Base-by-base conservation (phyloP, 2,329 filamentous ascomycete species). In the Verticillium albo-atrum region DNA sequence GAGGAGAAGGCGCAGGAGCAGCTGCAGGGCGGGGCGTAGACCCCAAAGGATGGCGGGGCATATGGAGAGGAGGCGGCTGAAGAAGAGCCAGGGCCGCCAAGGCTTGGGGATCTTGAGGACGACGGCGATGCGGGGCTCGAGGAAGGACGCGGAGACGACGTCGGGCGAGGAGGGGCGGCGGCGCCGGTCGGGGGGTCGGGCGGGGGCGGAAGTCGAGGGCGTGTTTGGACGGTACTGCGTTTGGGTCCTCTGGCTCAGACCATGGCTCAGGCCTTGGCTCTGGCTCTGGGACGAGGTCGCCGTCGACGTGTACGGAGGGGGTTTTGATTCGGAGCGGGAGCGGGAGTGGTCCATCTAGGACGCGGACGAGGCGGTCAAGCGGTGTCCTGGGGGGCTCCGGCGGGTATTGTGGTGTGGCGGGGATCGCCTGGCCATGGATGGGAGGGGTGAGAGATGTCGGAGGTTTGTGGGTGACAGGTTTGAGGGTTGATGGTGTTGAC, bases 51-150 rank as follows among this genome's bases (percentile, higher is more conserved):
- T 78, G 56, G 88, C 87, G 17, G 91, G 90, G 25, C 82, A 80
- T 57, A 90, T 86, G 61, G 89, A 91, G 62, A 89, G 75, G 26
- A 89, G 84, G n/a, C 91, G 86, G 66, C 89, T 87, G 63, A 88
- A 78, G 63, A 92, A 85, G 58, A 94, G 81, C 60, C 88, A 87
- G 50, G 89, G 79, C 71, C 93, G 88, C 88, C 90, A 94, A 62
- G 80, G 81, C 63, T 81, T 80, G 58, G 89, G 86, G 17, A 95
- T 85, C 56, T 90, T 90, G 54, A 94, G 82, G 32, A 91, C 83
- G 66, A 92, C 89, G 63, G 90, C 90, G 59, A 94, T 86, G 59
- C 90, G 89, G 14, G 90, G 90, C 68, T 92, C 89, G 51, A 92
- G 79, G 57, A 88, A 77, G 17, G 82, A 74, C 20, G 66, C 63